Percentiles rank a stretch among this genome's conserved stretches.
Evolutionary conservation across 2,329 filamentous ascomycete species (phyloP).

Genomic region (Aspergillus luchuensis): DNA sequence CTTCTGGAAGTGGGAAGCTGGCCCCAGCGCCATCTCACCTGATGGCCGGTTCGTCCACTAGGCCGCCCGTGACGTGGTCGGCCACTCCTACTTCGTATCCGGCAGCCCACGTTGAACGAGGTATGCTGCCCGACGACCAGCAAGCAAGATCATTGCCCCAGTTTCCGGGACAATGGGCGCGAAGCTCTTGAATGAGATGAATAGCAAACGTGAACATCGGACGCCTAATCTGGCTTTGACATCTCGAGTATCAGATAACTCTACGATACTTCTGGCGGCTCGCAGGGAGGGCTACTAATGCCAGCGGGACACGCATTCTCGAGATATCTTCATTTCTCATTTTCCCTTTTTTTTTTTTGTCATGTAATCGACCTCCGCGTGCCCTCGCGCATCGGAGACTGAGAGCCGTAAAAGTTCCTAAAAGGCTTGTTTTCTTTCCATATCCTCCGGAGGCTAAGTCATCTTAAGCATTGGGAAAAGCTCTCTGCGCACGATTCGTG

Average conservation of each 20-base stretch:
- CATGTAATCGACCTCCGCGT: background rate
- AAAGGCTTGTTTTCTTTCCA: background rate
- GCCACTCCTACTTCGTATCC: constrained; percentile 16
- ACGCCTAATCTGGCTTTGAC: background rate
- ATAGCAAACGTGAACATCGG: background rate
- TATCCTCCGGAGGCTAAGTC: constrained; percentile 9
- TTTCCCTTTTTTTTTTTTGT: constrained; percentile 3
- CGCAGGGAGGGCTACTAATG: background rate
- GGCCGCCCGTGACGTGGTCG: constrained; percentile 20
- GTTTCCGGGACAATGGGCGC: constrained; percentile 22
- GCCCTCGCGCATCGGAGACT: background rate
- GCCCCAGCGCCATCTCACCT: constrained; percentile 3
- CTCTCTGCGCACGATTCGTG: constrained; percentile 8
- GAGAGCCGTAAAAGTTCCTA: constrained; percentile 1
- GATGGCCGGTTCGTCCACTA: constrained; percentile 6
- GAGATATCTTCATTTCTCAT: background rate
- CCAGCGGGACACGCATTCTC: background rate
- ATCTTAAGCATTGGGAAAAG: constrained; percentile 12
- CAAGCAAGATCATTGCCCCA: constrained; percentile 20
- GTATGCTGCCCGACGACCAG: constrained; percentile 15
- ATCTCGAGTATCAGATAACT: background rate
- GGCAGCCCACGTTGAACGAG: constrained; percentile 7
- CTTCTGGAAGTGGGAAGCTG: background rate
- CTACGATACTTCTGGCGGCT: background rate
- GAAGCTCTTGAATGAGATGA: constrained; percentile 2